Base-by-base conservation (phyloP, 306 rosid genomes). In the Cajanus cajan region DNA sequence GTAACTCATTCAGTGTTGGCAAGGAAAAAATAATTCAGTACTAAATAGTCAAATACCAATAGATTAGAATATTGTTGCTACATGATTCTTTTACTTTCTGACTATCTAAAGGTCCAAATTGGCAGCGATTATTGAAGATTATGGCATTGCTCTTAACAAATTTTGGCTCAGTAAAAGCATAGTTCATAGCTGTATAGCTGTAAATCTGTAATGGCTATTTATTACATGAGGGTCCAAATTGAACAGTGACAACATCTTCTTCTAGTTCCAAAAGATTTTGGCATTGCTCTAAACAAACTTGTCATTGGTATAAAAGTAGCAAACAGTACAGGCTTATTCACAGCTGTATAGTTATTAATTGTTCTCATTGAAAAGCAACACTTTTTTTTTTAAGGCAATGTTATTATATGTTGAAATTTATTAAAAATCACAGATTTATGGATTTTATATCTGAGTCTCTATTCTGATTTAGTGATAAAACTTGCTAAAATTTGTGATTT, bases 151-250 rank as follows among this genome's bases (percentile, higher is more conserved):
- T 62, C 18, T 61, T 7, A 80, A 33, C 66, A 68, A 78, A 57
- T 6, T 57, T 33, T 31, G 39, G 54, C 51, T 61, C 31, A 15
- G n/a, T 66, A 31, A 81, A 73, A 81, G 54, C 80, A 65, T 40
- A 15, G 22, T 36, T 47, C 36, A 45, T 70, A 64, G 21, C 84
- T 41, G 40, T 51, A 24, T 31, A 11, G 21, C 84, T 41, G 40
- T 51, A 16, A 13, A 51, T 40, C 28, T 31, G 7, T 70, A 48
- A 28, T 10, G 58, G 44, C 11, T 24, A 11, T 36, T 36, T 31
- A 43, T 43, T 24, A 22, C 13, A 1, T 28, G 24, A 7, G 37
- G 12, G 11, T 21, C 39, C 59, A 1, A 55, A 40, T 25, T 68
- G 37, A 39, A 24, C 8, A 16, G 18, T 52, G 40, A n/a, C 61